Evolutionary conservation across 163 green algal species (phyloP).

Genomic region (Prototheca wickerhamii): DNA sequence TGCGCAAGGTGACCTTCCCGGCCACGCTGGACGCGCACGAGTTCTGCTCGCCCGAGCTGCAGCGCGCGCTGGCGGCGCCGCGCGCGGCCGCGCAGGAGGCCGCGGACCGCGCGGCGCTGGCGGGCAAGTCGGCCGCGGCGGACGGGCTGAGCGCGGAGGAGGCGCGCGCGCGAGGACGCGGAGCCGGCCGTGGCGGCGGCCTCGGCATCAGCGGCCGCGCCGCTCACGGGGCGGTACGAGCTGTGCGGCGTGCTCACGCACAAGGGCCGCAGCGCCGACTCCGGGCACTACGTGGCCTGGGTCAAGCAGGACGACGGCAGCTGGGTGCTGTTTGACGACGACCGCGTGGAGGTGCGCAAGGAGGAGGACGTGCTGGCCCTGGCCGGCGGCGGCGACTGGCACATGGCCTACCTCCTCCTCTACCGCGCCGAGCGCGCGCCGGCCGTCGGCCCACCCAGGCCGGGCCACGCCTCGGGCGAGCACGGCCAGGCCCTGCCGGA

Average conservation of each 20-base stretch:
- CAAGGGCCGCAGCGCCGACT: conserved; percentile 94
- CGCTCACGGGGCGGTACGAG: conserved; percentile 74
- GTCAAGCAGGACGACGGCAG: conserved; percentile 68
- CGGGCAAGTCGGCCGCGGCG: conserved; percentile 21
- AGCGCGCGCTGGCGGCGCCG: conserved; percentile 57
- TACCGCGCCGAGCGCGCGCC: conserved; percentile 45
- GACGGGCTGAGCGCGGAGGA: conserved; percentile 31
- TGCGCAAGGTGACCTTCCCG: conserved; percentile 82
- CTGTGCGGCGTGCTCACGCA: conserved; percentile 91
- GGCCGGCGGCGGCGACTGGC: conserved; percentile 89
- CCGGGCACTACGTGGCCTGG: conserved; percentile 95
- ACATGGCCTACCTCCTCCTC: conserved; percentile 97
- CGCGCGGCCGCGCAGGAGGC: conserved; percentile 38
- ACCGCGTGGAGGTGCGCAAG: conserved; percentile 62
- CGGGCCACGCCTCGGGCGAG: not conserved
- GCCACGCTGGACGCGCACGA: conserved; percentile 85
- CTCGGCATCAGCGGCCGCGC: not conserved
- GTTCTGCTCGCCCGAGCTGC: conserved; percentile 75
- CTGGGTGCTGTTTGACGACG: conserved; percentile 95
- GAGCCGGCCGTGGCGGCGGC: not conserved
- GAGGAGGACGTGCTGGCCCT: conserved; percentile 89
- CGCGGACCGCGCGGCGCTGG: conserved; percentile 36
- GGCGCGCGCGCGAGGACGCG: conserved; percentile 5
- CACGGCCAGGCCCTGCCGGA: not conserved
- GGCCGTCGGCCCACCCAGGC: not conserved